A percentile compares a stretch with the other conserved stretches of the same genome.
These are phyloP conservation scores for Helichrysum umbraculigerum DNA, from an alignment of 129 eudicot genomes.

Conservation along the genomic window DNA sequence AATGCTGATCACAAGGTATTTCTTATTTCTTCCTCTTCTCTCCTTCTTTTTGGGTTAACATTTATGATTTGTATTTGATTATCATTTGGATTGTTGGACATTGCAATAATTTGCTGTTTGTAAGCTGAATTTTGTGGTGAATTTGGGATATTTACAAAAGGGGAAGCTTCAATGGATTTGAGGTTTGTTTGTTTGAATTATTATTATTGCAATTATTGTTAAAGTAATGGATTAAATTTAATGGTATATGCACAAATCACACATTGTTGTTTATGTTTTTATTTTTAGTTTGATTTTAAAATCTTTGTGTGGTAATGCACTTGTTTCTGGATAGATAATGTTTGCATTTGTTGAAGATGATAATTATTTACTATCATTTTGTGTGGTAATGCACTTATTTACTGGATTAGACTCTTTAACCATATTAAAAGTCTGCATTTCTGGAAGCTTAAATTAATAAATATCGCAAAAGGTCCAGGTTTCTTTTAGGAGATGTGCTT, in stretches of 20 bases:
- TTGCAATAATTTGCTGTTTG: neutral
- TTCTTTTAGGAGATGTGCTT: neutral
- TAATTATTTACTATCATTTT: neutral
- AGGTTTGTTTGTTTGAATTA: neutral
- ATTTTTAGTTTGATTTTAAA: neutral
- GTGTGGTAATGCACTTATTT: neutral
- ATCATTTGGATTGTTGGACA: neutral
- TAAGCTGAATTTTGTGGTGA: conserved; percentile 18
- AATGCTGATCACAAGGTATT: neutral
- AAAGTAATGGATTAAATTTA: conserved; percentile 10
- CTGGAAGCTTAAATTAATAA: neutral
- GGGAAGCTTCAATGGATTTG: neutral
- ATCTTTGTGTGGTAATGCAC: conserved; percentile 22
- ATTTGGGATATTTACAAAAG: neutral
- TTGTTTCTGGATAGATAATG: conserved; percentile 3
- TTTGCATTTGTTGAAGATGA: conserved; percentile 9
- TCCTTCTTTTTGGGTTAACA: no score
- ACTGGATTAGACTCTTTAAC: neutral
- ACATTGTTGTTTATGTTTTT: neutral
- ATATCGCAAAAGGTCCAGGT: no score
- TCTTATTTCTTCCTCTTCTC: neutral
- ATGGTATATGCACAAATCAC: neutral
- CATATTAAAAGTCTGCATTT: neutral
- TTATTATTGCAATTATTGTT: neutral
- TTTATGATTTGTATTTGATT: neutral